Evolutionary conservation across 192 early-diverging fungal genomes (phyloP).

Genomic region (Anaeromyces robustus): DNA sequence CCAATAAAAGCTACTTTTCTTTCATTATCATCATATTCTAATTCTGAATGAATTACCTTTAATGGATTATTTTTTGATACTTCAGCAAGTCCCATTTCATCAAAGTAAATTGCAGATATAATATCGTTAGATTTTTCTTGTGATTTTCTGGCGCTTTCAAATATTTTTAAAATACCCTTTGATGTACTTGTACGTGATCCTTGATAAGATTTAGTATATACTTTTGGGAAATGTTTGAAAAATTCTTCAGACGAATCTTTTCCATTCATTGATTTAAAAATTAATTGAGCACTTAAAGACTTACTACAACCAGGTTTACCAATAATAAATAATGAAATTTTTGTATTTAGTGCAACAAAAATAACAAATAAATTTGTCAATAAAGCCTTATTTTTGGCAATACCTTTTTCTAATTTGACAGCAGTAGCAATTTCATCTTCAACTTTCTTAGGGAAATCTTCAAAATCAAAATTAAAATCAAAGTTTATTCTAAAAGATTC

Average conservation of each 20-base stretch:
- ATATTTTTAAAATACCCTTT: neutral
- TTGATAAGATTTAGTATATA: neutral
- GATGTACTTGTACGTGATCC: neutral
- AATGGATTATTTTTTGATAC: neutral
- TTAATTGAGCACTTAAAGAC: neutral
- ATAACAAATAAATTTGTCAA: neutral
- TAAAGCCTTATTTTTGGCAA: neutral
- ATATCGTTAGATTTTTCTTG: neutral
- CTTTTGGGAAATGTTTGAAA: neutral
- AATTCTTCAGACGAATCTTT: neutral
- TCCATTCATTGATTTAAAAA: neutral
- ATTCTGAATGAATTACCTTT: neutral
- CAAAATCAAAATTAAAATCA: neutral
- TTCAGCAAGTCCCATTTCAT: neutral
- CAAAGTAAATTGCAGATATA: neutral
- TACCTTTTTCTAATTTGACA: neutral
- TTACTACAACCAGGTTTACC: neutral
- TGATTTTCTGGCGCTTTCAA: neutral
- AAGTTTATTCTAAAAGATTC: neutral
- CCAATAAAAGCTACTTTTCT: neutral
- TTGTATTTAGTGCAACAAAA: neutral
- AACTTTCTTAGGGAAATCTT: neutral
- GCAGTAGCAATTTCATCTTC: neutral
- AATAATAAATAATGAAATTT: neutral
- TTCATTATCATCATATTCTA: neutral